These are phyloP conservation scores for Amanita inopinata DNA, from an alignment of 768 basidiomycete species.

Conservation along the genomic window DNA sequence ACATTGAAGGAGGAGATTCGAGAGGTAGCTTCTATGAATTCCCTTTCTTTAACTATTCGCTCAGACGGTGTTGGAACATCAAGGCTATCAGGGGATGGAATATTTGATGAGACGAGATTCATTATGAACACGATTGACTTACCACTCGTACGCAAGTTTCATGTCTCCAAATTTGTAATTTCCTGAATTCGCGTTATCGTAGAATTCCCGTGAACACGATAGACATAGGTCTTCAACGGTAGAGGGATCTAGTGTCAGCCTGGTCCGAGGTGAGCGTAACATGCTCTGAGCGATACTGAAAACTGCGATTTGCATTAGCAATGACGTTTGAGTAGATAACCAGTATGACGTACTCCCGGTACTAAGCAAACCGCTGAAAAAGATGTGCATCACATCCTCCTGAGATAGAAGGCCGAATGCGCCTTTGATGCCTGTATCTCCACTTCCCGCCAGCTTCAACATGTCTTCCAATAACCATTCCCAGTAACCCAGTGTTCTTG, in stretches of 20 bases:
- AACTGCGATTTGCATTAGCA: conserved; percentile 27
- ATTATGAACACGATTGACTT: conserved; percentile 13
- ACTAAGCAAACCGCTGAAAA: conserved; percentile 77
- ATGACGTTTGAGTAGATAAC: conserved; percentile 3
- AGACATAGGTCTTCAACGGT: conserved; percentile 74
- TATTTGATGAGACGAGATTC: background rate
- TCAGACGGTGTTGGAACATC: conserved; percentile 61
- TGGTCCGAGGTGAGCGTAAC: conserved; percentile 36
- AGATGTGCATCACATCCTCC: conserved; percentile 72
- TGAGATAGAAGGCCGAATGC: conserved; percentile 71
- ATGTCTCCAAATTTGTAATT: conserved; percentile 92
- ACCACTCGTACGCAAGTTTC: conserved; percentile 98
- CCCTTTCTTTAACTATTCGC: conserved; percentile 57
- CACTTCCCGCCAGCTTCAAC: conserved; percentile 63
- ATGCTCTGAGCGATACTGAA: conserved; percentile 60
- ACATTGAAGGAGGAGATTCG: conserved; percentile 90
- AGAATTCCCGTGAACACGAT: conserved; percentile 76
- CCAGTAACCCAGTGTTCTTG: conserved; percentile 70
- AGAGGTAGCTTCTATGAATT: conserved; percentile 97
- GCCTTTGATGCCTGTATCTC: conserved; percentile 53
- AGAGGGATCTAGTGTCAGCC: conserved; percentile 37
- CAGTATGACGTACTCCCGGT: conserved; percentile 68
- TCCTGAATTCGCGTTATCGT: conserved; percentile 88
- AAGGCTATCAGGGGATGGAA: conserved; percentile 39
- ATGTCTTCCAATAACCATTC: conserved; percentile 84